A percentile compares a stretch with the other conserved stretches of the same genome.
phyloP scores from a whole-genome alignment of 2,329 filamentous ascomycete species.

The Colletotrichum eleusines region DNA sequence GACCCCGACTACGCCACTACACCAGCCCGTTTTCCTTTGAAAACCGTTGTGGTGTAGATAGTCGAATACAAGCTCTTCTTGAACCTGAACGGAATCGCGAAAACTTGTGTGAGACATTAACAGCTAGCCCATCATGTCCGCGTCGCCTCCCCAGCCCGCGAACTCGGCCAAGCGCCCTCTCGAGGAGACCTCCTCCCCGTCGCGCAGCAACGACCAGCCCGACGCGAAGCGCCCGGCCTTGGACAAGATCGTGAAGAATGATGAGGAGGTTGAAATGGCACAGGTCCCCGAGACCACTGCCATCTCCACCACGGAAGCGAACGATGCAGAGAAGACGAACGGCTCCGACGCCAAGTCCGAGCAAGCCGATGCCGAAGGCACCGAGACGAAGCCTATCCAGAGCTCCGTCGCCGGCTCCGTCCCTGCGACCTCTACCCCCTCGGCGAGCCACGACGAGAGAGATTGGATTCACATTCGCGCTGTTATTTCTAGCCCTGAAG shows the following conservation, averaged over 20 bases:
- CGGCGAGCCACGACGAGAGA: slow-evolving; percentile 84
- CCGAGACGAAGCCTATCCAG: slow-evolving; percentile 58
- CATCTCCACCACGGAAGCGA: slow-evolving; percentile 59
- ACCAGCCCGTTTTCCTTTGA: slow-evolving; percentile 96
- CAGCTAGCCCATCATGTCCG: slow-evolving; percentile 70
- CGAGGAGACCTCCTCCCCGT: slow-evolving; percentile 96
- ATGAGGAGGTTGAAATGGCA: slow-evolving; percentile 64
- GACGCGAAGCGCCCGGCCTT: slow-evolving; percentile 97
- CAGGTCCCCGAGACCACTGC: slow-evolving; percentile 54
- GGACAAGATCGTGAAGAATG: slow-evolving; percentile 87
- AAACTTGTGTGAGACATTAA: slow-evolving; percentile 43
- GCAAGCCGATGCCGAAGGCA: slow-evolving; percentile 72
- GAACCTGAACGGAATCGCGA: slow-evolving; percentile 58
- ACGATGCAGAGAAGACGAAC: slow-evolving; percentile 63
- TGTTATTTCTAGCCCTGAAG: slow-evolving; percentile 96
- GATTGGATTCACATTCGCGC: slow-evolving; percentile 97
- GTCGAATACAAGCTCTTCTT: slow-evolving; percentile 52
- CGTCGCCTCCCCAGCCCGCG: slow-evolving; percentile 74
- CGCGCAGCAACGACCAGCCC: slow-evolving; percentile 89
- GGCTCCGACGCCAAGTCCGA: slow-evolving; percentile 68
- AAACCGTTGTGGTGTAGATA: slow-evolving; percentile 87
- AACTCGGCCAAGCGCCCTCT: slow-evolving; percentile 90
- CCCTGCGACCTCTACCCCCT: slow-evolving; percentile 55
- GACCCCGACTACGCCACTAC: slow-evolving; percentile 67
- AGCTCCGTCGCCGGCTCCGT: slow-evolving; percentile 51